phyloP scores from a whole-genome alignment of 345 rosid species.

The Eutrema heterophyllum region DNA sequence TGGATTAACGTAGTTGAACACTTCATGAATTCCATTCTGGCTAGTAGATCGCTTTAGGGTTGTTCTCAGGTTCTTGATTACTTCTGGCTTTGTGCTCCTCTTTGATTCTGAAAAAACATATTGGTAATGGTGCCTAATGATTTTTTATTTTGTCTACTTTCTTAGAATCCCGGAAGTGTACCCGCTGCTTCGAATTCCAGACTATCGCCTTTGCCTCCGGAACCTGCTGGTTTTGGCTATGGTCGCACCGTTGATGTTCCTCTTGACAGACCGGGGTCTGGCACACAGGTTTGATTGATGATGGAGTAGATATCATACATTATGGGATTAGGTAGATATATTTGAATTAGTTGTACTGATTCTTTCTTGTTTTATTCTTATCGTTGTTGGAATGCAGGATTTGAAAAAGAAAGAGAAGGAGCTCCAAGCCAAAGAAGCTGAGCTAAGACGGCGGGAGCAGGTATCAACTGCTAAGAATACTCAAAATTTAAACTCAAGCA shows the following conservation, averaged over 20 bases:
- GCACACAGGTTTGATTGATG: slow-evolving; percentile 28
- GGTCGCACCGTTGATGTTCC: slow-evolving; percentile 87
- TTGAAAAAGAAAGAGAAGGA: slow-evolving; percentile 86
- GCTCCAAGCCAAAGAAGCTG: slow-evolving; percentile 96
- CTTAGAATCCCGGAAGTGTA: slow-evolving; percentile 58
- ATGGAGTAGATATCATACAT: neutral
- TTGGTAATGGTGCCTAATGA: neutral
- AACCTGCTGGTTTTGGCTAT: slow-evolving; percentile 70
- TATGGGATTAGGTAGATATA: neutral
- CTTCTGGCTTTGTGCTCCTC: neutral
- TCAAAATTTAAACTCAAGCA: neutral
- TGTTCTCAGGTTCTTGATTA: neutral
- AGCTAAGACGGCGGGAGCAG: slow-evolving; percentile 76
- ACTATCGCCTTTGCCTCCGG: slow-evolving; percentile 93
- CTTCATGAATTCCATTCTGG: neutral
- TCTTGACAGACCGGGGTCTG: slow-evolving; percentile 55
- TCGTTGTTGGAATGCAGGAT: slow-evolving; percentile 42
- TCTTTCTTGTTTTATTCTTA: neutral
- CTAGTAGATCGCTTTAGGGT: neutral
- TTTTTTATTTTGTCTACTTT: neutral
- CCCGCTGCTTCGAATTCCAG: slow-evolving; percentile 73
- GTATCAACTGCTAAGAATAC: slow-evolving; percentile 30
- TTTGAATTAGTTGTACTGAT: neutral
- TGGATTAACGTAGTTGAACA: neutral
- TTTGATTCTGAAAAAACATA: neutral